Evolutionary conservation across 208 protist species (phyloP), one percentile per base, ranked within the genome.

Genomic region (Crithidia fasciculata): DNA sequence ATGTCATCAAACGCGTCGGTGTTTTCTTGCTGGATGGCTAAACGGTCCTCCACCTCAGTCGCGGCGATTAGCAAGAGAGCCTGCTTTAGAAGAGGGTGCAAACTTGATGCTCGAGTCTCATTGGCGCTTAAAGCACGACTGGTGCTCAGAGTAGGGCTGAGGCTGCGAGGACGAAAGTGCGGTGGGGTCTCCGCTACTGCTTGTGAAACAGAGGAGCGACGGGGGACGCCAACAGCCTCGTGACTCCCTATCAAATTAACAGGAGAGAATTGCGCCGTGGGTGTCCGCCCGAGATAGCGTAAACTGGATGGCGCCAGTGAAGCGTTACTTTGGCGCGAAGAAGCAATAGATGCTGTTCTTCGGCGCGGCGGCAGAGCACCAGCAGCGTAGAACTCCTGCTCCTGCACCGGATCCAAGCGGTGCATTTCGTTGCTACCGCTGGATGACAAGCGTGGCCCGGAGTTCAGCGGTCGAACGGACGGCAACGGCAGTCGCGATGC

Each of bases 21-120:
- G 36, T 84, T 78, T 19, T 85, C 78, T 44, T 78, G 84, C 45
- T 52, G 43, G 53, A 90, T 65, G 10, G 66, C 45, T 13, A 80
- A 72, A 7, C 89, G 84, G 6, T 70, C 73, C 54, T 86, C 73
- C 16, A 89, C 58, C 60, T 94, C 89, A 7, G 81, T 49, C n/a
- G 81, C 40, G 28, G 45, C 54, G 3, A 86, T 70, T 6, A 90
- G 67, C 59, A 84, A 61, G 40, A 94, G 72, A 3, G 85, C 88
- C 16, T 88, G 84, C 43, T 67, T 60, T 49, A 93, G 4, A 13
- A 84, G 43, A n/a, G 85, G 86, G 43, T 82, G 79, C 47, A 67
- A 37, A 28, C 2, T 55, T 12, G 16, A 49, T 8, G 45, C 45
- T 28, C 28, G 28, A 28, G 28, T 28, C 28, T 28, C 28, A 28